phyloP scores from a whole-genome alignment of 495 filamentous ascomycete genomes.

The Parathielavia appendiculata region DNA sequence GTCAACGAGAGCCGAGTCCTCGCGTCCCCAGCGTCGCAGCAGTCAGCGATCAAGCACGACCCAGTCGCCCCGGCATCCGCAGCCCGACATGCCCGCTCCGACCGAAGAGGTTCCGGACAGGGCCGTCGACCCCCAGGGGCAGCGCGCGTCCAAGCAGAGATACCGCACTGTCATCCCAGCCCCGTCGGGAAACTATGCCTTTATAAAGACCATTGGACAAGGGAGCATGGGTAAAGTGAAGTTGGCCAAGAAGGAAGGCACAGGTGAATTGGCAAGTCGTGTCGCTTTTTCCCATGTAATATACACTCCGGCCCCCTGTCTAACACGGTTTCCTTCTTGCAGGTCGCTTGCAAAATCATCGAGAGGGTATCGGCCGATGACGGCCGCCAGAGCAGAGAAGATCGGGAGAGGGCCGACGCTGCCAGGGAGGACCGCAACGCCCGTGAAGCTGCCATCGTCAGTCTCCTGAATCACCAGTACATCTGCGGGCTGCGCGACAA shows the following conservation, averaged over 20 bases:
- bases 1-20: slow-evolving; percentile 36
- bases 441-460: slow-evolving; percentile 94
- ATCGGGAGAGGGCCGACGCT: slow-evolving; percentile 81
- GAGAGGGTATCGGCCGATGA: slow-evolving; percentile 84
- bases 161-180: slow-evolving; percentile 80
- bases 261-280: slow-evolving; percentile 69
- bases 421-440: slow-evolving; percentile 97
- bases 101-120: slow-evolving; percentile 41
- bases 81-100: slow-evolving; percentile 50
- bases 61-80: slow-evolving; percentile 27
- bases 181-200: slow-evolving; percentile 77
- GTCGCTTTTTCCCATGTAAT: slow-evolving; percentile 30
- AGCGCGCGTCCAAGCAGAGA: slow-evolving; percentile 44
- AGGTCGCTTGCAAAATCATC: slow-evolving; percentile 98
- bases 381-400: slow-evolving; percentile 61
- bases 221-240: slow-evolving; percentile 98
- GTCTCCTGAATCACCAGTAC: slow-evolving; percentile 89
- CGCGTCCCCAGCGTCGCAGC: slow-evolving; percentile 42
- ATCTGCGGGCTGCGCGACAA: slow-evolving; percentile 97
- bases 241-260: slow-evolving; percentile 73
- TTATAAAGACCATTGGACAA: slow-evolving; percentile 96
- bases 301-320: neutral
- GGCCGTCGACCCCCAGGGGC: slow-evolving; percentile 40
- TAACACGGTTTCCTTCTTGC: slow-evolving; percentile 17
- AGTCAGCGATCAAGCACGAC: slow-evolving; percentile 31